phyloP scores from a whole-genome alignment of 1,284 basidiomycete species.

The Singerocomus inundabilis region DNA sequence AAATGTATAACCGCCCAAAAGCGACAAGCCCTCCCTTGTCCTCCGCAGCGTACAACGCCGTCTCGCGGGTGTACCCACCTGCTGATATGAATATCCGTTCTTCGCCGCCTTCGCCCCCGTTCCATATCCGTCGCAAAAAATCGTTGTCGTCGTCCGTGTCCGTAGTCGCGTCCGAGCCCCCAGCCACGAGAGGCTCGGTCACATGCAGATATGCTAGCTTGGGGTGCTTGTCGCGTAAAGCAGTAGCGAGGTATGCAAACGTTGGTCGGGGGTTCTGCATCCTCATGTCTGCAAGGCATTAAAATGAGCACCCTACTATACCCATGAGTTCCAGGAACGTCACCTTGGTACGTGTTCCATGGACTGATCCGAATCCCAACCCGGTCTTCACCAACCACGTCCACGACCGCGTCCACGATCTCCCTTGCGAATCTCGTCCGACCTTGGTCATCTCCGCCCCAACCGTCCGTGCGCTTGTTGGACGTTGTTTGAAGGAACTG shows the following conservation, averaged over 20 bases:
- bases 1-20: conserved; percentile 41
- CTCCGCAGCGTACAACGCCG: conserved; percentile 20
- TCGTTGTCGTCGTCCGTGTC: conserved; percentile 12
- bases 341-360: too few relatives aligned
- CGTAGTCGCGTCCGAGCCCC: conserved; percentile 1
- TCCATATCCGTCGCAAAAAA: conserved; percentile 35
- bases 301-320: background rate
- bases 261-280: conserved; percentile 40
- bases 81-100: conserved; percentile 54
- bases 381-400: too few relatives aligned
- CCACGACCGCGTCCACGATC: conserved; percentile 44
- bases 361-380: too few relatives aligned
- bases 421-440: conserved; percentile 46
- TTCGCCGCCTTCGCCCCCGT: conserved; percentile 24
- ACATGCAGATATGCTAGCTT: conserved; percentile 60
- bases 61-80: conserved; percentile 37
- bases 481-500: conserved; percentile 29
- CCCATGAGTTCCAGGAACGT: background rate
- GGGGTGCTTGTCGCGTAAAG: conserved; percentile 33
- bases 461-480: conserved; percentile 51
- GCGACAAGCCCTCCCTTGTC: conserved; percentile 37
- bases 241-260: conserved; percentile 39
- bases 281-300: conserved; percentile 25
- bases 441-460: conserved; percentile 54
- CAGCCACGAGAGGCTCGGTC: conserved; percentile 44